These are phyloP conservation scores for Macadamia integrifolia DNA, from an alignment of 164 flowering plant species.

Conservation along the genomic window DNA sequence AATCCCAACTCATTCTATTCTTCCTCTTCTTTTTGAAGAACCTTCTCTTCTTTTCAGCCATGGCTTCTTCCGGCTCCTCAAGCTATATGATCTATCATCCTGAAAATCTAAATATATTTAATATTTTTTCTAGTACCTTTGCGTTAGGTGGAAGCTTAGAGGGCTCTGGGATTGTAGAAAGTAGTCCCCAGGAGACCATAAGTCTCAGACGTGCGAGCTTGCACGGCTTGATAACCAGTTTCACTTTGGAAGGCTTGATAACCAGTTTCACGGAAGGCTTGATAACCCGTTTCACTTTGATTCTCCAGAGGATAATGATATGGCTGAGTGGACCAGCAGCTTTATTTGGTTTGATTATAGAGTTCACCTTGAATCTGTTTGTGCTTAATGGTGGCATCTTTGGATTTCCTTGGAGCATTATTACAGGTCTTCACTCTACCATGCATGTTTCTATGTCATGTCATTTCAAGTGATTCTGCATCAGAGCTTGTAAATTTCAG, in stretches of 20 bases:
- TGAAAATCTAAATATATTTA: conserved; percentile 7
- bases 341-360: conserved; percentile 7
- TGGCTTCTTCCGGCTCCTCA: conserved; percentile 6
- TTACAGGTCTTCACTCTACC: conserved; percentile 14
- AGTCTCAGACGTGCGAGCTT: neutral
- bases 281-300: conserved; percentile 3
- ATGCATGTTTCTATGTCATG: neutral
- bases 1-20: no score
- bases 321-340: neutral
- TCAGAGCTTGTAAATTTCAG: neutral
- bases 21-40: no score
- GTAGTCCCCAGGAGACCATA: neutral
- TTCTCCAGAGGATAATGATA: conserved; percentile 12
- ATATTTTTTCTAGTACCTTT: conserved; percentile 9
- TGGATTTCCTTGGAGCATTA: neutral
- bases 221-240: no score
- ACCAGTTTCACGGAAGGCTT: neutral
- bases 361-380: conserved; percentile 18
- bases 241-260: no score
- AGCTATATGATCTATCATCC: conserved; percentile 13
- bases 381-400: conserved; percentile 16
- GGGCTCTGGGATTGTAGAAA: conserved; percentile 9
- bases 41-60: neutral
- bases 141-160: conserved; percentile 6
- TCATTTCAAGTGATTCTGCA: neutral